Evolutionary conservation across 179 eudicot species (phyloP).

Genomic region (Beta lomatogona): DNA sequence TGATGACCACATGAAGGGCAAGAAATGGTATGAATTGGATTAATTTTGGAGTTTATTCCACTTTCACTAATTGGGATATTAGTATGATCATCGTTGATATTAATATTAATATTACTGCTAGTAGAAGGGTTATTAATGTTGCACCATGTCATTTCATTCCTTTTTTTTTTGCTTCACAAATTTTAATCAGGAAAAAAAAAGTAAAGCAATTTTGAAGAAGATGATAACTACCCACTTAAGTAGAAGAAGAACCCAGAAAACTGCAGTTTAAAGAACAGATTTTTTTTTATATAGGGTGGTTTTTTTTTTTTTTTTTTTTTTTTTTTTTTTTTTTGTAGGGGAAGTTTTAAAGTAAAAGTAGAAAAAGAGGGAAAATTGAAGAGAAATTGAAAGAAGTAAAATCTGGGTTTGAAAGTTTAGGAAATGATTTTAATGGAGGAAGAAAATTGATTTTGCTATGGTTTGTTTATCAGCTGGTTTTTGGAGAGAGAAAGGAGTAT

Average conservation of each 20-base stretch:
- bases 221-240: not conserved
- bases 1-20: conserved; percentile 83
- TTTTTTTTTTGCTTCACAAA: not conserved
- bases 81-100: not conserved
- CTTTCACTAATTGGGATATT: conserved; percentile 20
- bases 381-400: not conserved
- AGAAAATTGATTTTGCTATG: not conserved
- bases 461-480: not conserved
- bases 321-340: not conserved
- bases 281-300: not conserved
- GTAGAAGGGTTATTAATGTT: conserved; percentile 34
- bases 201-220: not conserved
- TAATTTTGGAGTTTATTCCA: conserved; percentile 2
- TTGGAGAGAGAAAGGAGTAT: not conserved
- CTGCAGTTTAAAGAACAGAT: not conserved
- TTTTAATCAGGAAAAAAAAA: not conserved
- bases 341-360: not conserved
- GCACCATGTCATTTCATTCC: conserved; percentile 64
- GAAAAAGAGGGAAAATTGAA: not conserved
- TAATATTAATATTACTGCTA: conserved; percentile 13
- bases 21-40: conserved; percentile 34
- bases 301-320: not conserved
- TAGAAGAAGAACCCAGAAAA: not conserved
- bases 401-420: not conserved
- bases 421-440: not conserved